Conservation (phyloP, 169 alveolate species). For the Blepharisma undulans region DNA sequence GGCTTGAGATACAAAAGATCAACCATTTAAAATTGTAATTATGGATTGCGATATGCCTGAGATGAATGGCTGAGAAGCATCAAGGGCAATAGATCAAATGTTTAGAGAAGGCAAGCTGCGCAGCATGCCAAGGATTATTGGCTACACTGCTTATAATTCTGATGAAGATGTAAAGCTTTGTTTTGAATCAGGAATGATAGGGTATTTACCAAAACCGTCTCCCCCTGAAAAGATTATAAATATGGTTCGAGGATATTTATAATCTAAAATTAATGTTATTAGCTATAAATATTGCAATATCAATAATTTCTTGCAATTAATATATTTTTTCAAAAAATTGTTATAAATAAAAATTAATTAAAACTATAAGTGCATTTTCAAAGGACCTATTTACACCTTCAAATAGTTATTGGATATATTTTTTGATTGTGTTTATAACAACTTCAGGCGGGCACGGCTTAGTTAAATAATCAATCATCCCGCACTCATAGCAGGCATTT, state of each 20-base stretch:
- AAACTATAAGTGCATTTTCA: no score
- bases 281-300: not conserved
- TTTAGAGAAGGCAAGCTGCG: not conserved
- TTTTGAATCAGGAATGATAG: slow-evolving; percentile 18
- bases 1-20: not conserved
- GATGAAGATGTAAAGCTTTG: slow-evolving; percentile 17
- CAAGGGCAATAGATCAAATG: not conserved
- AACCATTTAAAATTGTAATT: not conserved
- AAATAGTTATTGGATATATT: not conserved
- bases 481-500: slow-evolving; percentile 5
- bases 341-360: no score
- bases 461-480: not conserved
- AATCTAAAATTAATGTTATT: not conserved
- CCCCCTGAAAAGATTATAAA: slow-evolving; percentile 10
- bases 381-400: not conserved
- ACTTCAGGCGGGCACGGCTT: slow-evolving; percentile 31
- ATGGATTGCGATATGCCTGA: slow-evolving; percentile 43
- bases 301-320: no score
- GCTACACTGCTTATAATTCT: slow-evolving; percentile 36
- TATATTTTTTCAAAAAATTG: no score
- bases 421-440: not conserved
- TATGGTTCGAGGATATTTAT: not conserved
- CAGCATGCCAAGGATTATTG: not conserved
- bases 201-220: slow-evolving; percentile 7
- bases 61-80: slow-evolving; percentile 38